phyloP scores from a whole-genome alignment of 148 eudicot species.

The Fagopyrum esculentum region DNA sequence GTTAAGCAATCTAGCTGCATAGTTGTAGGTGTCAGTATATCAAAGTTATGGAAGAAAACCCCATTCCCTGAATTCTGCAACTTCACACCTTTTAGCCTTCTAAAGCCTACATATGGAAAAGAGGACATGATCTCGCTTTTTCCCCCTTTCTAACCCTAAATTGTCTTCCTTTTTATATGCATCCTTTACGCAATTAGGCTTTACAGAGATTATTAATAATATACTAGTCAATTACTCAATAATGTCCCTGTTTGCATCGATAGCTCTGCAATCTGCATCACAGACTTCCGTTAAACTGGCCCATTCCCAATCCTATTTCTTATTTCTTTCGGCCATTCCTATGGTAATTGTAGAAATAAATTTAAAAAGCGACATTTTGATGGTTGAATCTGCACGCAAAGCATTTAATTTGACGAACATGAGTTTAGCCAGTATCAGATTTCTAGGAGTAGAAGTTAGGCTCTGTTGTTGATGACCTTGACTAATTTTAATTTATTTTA shows the following conservation, averaged over 20 bases:
- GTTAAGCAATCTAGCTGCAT: not conserved
- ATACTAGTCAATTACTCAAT: not conserved
- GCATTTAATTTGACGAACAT: not conserved
- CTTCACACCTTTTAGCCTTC: not conserved
- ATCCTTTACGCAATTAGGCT: not conserved
- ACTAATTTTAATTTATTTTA: not conserved
- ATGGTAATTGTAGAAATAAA: not conserved
- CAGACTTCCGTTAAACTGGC: slow-evolving; percentile 3
- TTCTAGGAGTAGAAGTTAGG: not conserved
- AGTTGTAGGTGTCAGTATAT: not conserved
- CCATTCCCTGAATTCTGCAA: slow-evolving; percentile 6
- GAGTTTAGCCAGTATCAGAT: not conserved
- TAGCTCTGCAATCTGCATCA: slow-evolving; percentile 8
- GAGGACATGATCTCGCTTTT: not conserved
- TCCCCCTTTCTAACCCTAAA: not conserved
- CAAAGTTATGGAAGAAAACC: not conserved
- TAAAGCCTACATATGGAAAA: slow-evolving; percentile 4
- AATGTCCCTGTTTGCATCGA: not conserved
- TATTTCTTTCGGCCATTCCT: not conserved
- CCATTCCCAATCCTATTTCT: not conserved
- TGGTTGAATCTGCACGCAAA: slow-evolving; percentile 14
- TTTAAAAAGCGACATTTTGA: not conserved
- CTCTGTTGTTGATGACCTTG: slow-evolving; percentile 1
- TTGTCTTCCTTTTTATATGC: not conserved
- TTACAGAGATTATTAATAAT: not conserved